Conservation (phyloP, 306 rosid species). For the Parietaria judaica region DNA sequence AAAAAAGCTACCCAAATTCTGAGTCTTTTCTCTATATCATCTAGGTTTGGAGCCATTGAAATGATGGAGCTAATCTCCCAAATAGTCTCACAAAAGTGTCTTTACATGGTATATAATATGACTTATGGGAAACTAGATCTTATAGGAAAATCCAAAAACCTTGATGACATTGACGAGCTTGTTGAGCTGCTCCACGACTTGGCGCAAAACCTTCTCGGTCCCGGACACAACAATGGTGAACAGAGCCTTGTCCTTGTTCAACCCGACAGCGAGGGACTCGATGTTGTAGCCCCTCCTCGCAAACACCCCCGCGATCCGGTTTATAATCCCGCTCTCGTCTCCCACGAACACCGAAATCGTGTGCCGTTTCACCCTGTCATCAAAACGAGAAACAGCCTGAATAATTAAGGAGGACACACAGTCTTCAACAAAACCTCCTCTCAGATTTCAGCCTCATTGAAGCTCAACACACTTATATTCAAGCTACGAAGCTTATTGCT, state of each 20-base stretch:
- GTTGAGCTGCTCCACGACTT: slow-evolving; percentile 57
- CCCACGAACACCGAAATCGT: slow-evolving; percentile 60
- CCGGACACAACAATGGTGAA: slow-evolving; percentile 56
- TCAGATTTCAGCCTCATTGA: too few species aligned
- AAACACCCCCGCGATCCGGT: slow-evolving; percentile 58
- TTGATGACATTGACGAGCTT: slow-evolving; percentile 52
- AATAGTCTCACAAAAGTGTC: background rate
- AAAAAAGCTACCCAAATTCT: background rate
- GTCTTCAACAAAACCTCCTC: too few species aligned
- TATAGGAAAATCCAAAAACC: slow-evolving; percentile 8
- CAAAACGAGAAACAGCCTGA: background rate
- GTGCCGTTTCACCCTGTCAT: slow-evolving; percentile 43
- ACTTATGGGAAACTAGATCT: too few species aligned
- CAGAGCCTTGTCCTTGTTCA: slow-evolving; percentile 56
- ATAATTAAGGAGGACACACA: background rate
- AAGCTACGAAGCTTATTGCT: too few species aligned
- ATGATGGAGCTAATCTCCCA: background rate
- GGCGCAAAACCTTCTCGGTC: slow-evolving; percentile 41
- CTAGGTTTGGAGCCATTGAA: too few species aligned
- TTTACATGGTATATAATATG: too few species aligned
- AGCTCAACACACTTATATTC: too few species aligned
- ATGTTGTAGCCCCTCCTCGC: slow-evolving; percentile 63
- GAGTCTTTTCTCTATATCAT: too few species aligned
- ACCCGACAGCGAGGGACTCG: slow-evolving; percentile 58
- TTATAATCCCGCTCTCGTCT: slow-evolving; percentile 63